phyloP scores from a whole-genome alignment of 2,329 filamentous ascomycete species.

The Aspergillus fijiensis region DNA sequence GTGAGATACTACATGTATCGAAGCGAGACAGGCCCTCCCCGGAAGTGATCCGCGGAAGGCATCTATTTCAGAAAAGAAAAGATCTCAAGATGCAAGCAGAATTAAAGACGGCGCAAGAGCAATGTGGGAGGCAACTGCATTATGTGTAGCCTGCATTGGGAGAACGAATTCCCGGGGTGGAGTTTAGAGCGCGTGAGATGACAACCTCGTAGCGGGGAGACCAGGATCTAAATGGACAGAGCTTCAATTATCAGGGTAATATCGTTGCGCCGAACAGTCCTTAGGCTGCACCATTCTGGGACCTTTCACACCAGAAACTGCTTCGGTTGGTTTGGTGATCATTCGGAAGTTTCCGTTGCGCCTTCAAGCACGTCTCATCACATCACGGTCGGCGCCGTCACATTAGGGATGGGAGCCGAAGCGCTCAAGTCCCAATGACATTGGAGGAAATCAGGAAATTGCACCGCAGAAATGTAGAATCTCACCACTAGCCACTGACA shows the following conservation, averaged over 20 bases:
- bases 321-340: slow-evolving; percentile 17
- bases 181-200: slow-evolving; percentile 6
- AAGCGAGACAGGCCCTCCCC: not conserved
- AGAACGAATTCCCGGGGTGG: slow-evolving; percentile 7
- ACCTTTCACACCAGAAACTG: slow-evolving; percentile 14
- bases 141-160: slow-evolving; percentile 12
- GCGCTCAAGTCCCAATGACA: slow-evolving; percentile 11
- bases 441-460: not conserved
- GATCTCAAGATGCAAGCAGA: not conserved
- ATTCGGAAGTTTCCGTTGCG: slow-evolving; percentile 19
- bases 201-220: slow-evolving; percentile 11
- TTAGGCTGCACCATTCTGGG: slow-evolving; percentile 15
- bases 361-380: slow-evolving; percentile 20
- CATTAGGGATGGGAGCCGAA: slow-evolving; percentile 10
- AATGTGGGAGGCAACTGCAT: slow-evolving; percentile 8
- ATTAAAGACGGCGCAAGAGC: not conserved
- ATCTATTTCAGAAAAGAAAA: not conserved
- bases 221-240: slow-evolving; percentile 13
- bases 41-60: not conserved
- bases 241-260: slow-evolving; percentile 8
- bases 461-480: not conserved
- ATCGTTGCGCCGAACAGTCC: slow-evolving; percentile 11
- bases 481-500: not conserved
- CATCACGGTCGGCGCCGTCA: slow-evolving; percentile 21
- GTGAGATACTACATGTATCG: slow-evolving; percentile 7